phyloP scores from a whole-genome alignment of 2,329 filamentous ascomycete species.

The Orbilia brochopaga region DNA sequence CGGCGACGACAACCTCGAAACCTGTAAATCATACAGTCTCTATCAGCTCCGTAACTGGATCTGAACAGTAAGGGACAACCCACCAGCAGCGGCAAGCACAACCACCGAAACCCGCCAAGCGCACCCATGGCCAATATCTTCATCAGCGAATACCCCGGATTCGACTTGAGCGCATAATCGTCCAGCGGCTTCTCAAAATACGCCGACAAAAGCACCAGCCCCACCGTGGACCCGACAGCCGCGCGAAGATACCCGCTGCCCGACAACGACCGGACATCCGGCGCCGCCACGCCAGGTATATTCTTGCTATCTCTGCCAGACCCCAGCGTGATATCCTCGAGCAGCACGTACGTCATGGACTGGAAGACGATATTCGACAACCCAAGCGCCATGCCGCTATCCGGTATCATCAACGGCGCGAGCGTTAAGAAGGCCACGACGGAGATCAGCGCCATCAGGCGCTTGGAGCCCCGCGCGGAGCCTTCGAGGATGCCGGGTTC shows the following conservation, averaged over 20 bases:
- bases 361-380: slow-evolving; percentile 35
- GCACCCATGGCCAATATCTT: slow-evolving; percentile 33
- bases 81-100: slow-evolving; percentile 42
- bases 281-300: slow-evolving; percentile 23
- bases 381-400: slow-evolving; percentile 30
- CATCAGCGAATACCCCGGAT: slow-evolving; percentile 29
- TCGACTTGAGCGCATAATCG: slow-evolving; percentile 21
- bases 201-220: slow-evolving; percentile 26
- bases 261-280: slow-evolving; percentile 36
- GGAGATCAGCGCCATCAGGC: slow-evolving; percentile 29
- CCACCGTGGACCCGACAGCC: slow-evolving; percentile 21
- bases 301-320: slow-evolving; percentile 37
- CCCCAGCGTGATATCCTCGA: slow-evolving; percentile 39
- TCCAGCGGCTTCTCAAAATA: slow-evolving; percentile 42
- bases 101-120: slow-evolving; percentile 43
- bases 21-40: slow-evolving; percentile 9
- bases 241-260: slow-evolving; percentile 30
- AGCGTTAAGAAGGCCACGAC: slow-evolving; percentile 34
- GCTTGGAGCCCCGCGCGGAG: slow-evolving; percentile 29
- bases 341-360: slow-evolving; percentile 41
- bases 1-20: slow-evolving; percentile 38
- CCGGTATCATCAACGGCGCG: slow-evolving; percentile 28
- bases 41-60: neutral
- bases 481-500: slow-evolving; percentile 46
- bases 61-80: neutral